Evolutionary conservation across 495 filamentous ascomycete species (phyloP).

Genomic region (Thermothielavioides terrestris): DNA sequence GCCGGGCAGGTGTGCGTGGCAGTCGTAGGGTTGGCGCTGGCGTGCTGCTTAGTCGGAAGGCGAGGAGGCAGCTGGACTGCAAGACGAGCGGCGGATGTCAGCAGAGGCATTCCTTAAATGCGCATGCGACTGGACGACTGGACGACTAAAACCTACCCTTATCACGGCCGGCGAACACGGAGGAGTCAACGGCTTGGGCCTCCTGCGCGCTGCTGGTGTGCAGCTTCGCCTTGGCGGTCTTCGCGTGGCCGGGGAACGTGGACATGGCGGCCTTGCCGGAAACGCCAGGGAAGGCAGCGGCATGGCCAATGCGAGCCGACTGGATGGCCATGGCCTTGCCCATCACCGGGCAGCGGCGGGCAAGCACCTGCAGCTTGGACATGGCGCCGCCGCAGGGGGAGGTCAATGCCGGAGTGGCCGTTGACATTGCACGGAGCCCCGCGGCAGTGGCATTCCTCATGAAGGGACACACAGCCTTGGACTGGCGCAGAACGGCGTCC

Average conservation of each 20-base stretch:
- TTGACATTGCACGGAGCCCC: slow-evolving; percentile 82
- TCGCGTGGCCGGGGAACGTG: slow-evolving; percentile 37
- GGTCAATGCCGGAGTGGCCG: slow-evolving; percentile 57
- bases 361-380: slow-evolving; percentile 92
- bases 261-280: slow-evolving; percentile 36
- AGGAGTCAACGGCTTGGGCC: slow-evolving; percentile 59
- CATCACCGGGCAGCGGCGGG: slow-evolving; percentile 96
- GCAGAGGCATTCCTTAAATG: background rate
- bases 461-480: slow-evolving; percentile 91
- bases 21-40: slow-evolving; percentile 6
- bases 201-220: slow-evolving; percentile 70
- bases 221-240: slow-evolving; percentile 57
- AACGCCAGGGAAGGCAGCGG: slow-evolving; percentile 15
- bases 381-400: slow-evolving; percentile 83
- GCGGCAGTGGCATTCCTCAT: slow-evolving; percentile 87
- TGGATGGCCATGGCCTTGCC: slow-evolving; percentile 92
- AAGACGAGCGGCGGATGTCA: slow-evolving; percentile 10
- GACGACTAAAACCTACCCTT: slow-evolving; percentile 37
- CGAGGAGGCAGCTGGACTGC: slow-evolving; percentile 34
- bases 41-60: slow-evolving; percentile 28
- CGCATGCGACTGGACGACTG: background rate
- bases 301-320: slow-evolving; percentile 45
- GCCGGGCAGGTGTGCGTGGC: slow-evolving; percentile 15
- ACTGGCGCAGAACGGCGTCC: slow-evolving; percentile 91
- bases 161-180: slow-evolving; percentile 46